A percentile compares a stretch with the other conserved stretches of the same genome.
These are phyloP conservation scores for Podospora didyma DNA, from an alignment of 495 filamentous ascomycete genomes.

Conservation along the genomic window DNA sequence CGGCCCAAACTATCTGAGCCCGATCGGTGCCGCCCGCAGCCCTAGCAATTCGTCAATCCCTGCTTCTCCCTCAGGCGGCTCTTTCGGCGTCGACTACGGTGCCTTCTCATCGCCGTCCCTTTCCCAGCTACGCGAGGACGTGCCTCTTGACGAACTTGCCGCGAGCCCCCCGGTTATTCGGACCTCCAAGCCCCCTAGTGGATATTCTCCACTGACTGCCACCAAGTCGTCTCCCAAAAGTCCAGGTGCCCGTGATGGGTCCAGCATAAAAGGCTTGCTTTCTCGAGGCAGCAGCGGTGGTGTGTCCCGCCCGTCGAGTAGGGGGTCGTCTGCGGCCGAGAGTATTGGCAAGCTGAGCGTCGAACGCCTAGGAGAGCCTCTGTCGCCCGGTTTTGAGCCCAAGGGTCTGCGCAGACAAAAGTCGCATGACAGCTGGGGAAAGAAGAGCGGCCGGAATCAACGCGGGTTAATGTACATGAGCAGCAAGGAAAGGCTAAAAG, in stretches of 20 bases:
- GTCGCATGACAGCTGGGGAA: conserved; percentile 51
- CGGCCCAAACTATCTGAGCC: conserved; percentile 23
- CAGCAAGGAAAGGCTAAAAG: conserved; percentile 53
- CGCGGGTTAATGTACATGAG: conserved; percentile 58
- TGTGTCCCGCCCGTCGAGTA: conserved; percentile 49
- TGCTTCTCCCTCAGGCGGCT: conserved; percentile 47
- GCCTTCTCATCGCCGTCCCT: conserved; percentile 46
- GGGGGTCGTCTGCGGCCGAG: conserved; percentile 48
- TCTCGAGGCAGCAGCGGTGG: conserved; percentile 37
- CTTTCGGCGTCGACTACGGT: conserved; percentile 71
- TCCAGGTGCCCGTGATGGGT: conserved; percentile 35
- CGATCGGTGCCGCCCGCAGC: conserved; percentile 23
- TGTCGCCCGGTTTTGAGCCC: conserved; percentile 33
- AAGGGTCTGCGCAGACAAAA: conserved; percentile 36
- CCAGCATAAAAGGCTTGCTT: conserved; percentile 42
- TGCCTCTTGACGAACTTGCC: conserved; percentile 53
- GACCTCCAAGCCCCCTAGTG: conserved; percentile 78
- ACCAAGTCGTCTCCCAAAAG: conserved; percentile 50
- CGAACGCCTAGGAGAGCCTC: conserved; percentile 42
- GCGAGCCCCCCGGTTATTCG: conserved; percentile 79
- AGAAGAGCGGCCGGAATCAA: conserved; percentile 45
- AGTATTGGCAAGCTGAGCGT: conserved; percentile 59
- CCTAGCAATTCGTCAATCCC: conserved; percentile 45
- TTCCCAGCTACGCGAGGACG: conserved; percentile 53
- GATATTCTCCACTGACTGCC: conserved; percentile 63